Evolutionary conservation across 2,329 filamentous ascomycete species (phyloP).

Genomic region (Gyromitra esculenta): DNA sequence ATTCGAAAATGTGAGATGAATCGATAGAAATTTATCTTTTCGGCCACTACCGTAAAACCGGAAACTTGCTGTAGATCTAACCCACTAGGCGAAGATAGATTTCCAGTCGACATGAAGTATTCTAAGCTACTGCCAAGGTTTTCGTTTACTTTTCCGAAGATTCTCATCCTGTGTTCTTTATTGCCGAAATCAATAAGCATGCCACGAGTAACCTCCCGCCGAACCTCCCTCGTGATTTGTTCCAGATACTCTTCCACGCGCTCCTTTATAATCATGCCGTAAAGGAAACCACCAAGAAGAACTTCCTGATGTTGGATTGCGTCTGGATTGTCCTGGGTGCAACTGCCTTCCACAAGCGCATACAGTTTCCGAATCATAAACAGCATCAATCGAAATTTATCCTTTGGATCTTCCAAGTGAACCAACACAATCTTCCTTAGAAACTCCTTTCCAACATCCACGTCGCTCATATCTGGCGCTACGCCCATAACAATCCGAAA

Average conservation of each 20-base stretch:
- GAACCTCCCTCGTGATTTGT: conserved; percentile 66
- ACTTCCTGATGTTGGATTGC: conserved; percentile 96
- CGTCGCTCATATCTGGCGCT: conserved; percentile 82
- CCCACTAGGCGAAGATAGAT: conserved; percentile 88
- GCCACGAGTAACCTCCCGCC: conserved; percentile 67
- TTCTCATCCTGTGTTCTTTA: conserved; percentile 75
- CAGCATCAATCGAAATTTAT: conserved; percentile 92
- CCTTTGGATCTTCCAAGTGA: conserved; percentile 83
- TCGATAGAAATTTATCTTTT: conserved; percentile 98
- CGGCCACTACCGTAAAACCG: conserved; percentile 94
- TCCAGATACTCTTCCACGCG: conserved; percentile 87
- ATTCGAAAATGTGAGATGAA: conserved; percentile 99
- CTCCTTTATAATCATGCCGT: conserved; percentile 95
- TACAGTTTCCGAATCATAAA: conserved; percentile 98
- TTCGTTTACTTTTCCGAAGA: conserved; percentile 84
- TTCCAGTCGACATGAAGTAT: conserved; percentile 96
- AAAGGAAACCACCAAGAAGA: conserved; percentile 89
- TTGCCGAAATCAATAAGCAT: conserved; percentile 74
- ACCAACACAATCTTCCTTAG: conserved; percentile 88
- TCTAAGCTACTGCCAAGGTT: conserved; percentile 87
- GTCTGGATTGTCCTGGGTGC: conserved; percentile 93
- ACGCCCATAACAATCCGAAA: conserved; percentile 89
- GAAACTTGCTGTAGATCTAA: conserved; percentile 94
- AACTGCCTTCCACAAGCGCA: conserved; percentile 89
- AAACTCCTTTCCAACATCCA: conserved; percentile 91